Conservation (phyloP, 306 rosid genomes). For the Vigna mungo region DNA sequence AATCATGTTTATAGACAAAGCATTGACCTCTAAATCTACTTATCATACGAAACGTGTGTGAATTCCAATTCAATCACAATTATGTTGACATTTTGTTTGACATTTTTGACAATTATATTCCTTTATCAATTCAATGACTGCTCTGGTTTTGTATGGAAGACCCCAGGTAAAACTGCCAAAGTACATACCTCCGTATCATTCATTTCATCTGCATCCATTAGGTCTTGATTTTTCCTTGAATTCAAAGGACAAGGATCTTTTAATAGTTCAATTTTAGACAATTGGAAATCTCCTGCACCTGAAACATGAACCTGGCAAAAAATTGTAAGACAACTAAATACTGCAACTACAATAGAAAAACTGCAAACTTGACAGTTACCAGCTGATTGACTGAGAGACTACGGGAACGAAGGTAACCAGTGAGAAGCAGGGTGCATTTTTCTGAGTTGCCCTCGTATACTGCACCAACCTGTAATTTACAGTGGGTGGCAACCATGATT, state of each 20-base stretch:
- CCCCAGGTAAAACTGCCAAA: neutral
- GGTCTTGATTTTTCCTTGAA: conserved; percentile 69
- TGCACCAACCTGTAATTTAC: conserved; percentile 65
- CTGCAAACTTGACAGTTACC: conserved; percentile 56
- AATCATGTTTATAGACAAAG: neutral
- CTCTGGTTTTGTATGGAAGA: neutral
- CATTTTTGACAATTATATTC: neutral
- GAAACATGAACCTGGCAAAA: conserved; percentile 86
- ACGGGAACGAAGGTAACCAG: conserved; percentile 76
- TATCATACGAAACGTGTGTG: neutral
- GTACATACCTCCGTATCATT: conserved; percentile 62
- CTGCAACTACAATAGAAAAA: conserved; percentile 37
- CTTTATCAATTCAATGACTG: conserved; percentile 1
- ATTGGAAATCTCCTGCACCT: conserved; percentile 93
- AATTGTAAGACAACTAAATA: conserved; percentile 45
- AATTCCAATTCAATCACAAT: neutral
- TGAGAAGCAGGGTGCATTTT: conserved; percentile 74
- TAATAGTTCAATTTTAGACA: conserved; percentile 75
- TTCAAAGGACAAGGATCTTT: conserved; percentile 85
- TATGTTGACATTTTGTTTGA: too few species aligned
- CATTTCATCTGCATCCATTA: conserved; percentile 76
- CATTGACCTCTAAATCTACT: neutral
- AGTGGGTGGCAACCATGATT: conserved; percentile 13
- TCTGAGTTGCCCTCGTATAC: conserved; percentile 53
- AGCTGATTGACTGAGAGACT: conserved; percentile 90